Evolutionary conservation across 1,284 basidiomycete genomes (phyloP), one percentile per base, ranked within the genome.

Genomic region (Marasmius fiardii): DNA sequence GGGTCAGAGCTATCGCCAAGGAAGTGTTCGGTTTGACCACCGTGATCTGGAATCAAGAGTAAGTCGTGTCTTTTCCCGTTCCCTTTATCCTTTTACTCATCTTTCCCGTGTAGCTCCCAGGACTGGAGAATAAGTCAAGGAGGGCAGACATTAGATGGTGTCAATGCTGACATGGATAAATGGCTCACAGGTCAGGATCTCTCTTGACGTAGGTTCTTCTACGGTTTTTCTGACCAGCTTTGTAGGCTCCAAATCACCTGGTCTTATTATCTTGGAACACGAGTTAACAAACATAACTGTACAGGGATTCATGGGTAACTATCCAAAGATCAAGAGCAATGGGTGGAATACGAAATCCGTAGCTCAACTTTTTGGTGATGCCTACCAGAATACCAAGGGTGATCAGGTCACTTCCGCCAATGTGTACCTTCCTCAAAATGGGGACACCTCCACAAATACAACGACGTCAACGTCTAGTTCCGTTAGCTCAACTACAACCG

Each of bases 41-140:
- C 18, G 77, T 92, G 48, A 71, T 92, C 62, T 93, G 92, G 90
- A 92, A 93, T 67, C 78, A 82, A 56, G 91, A 92, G 88, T 89
- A 65, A 52, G 82, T 59, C 24, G 26, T 43, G 8, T 53, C 23
- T 41, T 44, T 20, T 16, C 47, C 21, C 48, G 56, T 37, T 37
- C 35, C 12, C 35, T 37, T n/a, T 12, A 16, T 16, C n/a, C 16
- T 41, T 20, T 41, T 20, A 41, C 16, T 41, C 3, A n/a, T 41
- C 35, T 18, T 24, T 59, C 31, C 56, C 41, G 39, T 7, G 5
- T 58, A 90, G 87, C 66, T 84, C 88, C 10, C 65, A 72, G 28
- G 89, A 91, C 68, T 91, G 88, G 88, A 76, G 76, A 55, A 68
- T 89, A 37, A 64, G 70, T 51, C 62, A 65, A 2, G 69, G 71